Percentiles rank a stretch among this genome's conserved stretches.
phyloP scores from a whole-genome alignment of 148 eudicot genomes.

The Amaranthus cruentus region DNA sequence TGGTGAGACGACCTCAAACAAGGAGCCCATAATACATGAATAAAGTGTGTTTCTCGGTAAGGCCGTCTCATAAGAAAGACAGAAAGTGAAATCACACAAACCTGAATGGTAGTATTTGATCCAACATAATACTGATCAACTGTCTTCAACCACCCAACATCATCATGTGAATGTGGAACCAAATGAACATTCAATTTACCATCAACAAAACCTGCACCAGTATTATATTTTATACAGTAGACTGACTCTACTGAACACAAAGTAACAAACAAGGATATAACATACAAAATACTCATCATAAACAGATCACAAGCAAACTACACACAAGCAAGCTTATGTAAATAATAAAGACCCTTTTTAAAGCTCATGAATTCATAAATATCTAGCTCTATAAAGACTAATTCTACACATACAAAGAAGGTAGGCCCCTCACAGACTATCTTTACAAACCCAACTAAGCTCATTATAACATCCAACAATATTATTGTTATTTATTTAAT shows the following conservation, averaged over 20 bases:
- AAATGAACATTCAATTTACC: conserved; percentile 88
- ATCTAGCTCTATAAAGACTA: background rate
- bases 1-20: no score
- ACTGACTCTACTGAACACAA: conserved; percentile 26
- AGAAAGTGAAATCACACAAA: conserved; percentile 6
- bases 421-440: background rate
- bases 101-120: conserved; percentile 76
- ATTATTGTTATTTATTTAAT: background rate
- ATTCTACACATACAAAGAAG: background rate
- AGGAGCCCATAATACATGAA: background rate
- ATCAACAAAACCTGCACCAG: conserved; percentile 48
- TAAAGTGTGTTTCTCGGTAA: background rate
- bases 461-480: background rate
- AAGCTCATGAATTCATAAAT: no score
- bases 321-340: no score
- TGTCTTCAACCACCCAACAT: conserved; percentile 97
- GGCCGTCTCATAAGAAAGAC: background rate
- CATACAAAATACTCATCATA: conserved; percentile 12
- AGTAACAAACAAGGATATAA: conserved; percentile 24
- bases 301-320: background rate
- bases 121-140: conserved; percentile 96
- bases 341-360: no score
- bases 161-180: conserved; percentile 96
- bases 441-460: background rate
- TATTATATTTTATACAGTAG: conserved; percentile 43